Percentiles rank a stretch among this genome's conserved stretches.
Evolutionary conservation across 306 rosid genomes (phyloP).

Genomic region (Medicago lupulina): DNA sequence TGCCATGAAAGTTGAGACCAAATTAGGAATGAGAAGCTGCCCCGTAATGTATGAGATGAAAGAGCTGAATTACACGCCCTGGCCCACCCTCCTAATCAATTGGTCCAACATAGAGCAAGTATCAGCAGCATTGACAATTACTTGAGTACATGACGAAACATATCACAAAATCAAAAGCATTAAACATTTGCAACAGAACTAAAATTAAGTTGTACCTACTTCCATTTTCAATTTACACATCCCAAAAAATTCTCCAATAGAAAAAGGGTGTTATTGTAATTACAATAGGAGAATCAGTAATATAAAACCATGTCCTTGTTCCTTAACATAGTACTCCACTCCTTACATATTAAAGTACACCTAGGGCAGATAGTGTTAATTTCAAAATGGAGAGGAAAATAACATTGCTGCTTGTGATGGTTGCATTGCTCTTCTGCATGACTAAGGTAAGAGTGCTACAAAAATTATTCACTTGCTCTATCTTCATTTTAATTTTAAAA

Average conservation of each 20-base stretch:
- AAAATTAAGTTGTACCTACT: not conserved
- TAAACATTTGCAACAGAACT: not conserved
- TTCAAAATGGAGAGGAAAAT: conserved; percentile 38
- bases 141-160: no score
- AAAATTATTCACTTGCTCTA: not conserved
- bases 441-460: conserved; percentile 37
- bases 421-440: conserved; percentile 40
- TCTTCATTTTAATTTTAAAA: not conserved
- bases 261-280: conserved; percentile 43
- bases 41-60: not conserved
- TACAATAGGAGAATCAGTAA: conserved; percentile 6
- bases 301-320: conserved; percentile 29
- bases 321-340: not conserved
- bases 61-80: not conserved
- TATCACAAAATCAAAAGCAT: no score
- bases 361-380: not conserved
- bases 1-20: conserved; percentile 11
- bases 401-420: conserved; percentile 37
- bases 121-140: not conserved
- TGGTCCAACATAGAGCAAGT: not conserved
- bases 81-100: not conserved
- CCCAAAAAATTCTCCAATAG: not conserved
- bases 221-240: not conserved
- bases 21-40: not conserved
- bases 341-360: no score